Conservation (phyloP, 768 basidiomycete genomes). For the Mycena olivaceomarginata region DNA sequence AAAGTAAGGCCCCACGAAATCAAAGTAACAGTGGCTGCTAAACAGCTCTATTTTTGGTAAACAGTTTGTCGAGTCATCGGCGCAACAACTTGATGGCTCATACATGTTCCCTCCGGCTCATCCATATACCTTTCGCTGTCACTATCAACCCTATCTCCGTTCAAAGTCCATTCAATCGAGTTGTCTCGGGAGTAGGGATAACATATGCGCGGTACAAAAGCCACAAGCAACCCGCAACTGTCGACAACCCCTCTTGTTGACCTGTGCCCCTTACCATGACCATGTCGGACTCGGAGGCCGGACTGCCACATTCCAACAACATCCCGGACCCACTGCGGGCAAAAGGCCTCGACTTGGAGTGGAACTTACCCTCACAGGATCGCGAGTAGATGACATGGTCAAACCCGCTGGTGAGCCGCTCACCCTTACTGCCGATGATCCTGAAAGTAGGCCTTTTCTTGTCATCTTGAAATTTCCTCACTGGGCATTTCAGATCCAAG, state of each 20-base stretch:
- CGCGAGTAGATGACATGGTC: background rate
- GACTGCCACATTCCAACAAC: background rate
- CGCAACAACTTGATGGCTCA: background rate
- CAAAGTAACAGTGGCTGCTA: no score
- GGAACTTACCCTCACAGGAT: conserved; percentile 9
- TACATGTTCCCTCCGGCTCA: background rate
- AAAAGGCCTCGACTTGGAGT: conserved; percentile 17
- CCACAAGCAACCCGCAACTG: background rate
- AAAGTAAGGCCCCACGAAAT: no score
- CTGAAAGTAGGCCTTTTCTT: conserved; percentile 22
- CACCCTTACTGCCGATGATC: conserved; percentile 34
- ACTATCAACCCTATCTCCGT: no score
- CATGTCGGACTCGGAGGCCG: background rate
- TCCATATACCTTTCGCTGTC: background rate
- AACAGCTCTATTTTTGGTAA: no score
- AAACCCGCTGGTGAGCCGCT: background rate
- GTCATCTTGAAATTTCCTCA: background rate
- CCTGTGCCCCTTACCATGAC: no score
- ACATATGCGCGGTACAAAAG: background rate
- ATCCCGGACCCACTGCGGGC: conserved; percentile 11
- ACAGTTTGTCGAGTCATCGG: no score
- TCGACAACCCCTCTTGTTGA: background rate
- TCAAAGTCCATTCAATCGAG: no score
- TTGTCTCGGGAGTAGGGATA: no score
- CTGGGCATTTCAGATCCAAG: conserved; percentile 21